Conservation (phyloP, 1,139 yeast species). For the Yamadazyma blattariae region DNA sequence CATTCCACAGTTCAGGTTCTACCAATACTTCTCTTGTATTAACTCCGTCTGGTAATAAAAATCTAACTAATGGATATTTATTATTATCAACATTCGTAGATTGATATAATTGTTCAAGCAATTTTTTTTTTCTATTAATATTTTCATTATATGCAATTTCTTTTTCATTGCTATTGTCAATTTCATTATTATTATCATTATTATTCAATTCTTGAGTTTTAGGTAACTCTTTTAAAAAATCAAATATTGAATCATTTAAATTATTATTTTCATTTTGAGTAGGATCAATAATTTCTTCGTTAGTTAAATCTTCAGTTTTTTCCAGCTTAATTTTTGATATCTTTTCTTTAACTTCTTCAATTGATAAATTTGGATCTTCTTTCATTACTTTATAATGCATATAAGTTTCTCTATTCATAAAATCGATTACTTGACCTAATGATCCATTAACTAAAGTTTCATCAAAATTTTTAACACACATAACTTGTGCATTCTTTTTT, state of each 20-base stretch:
- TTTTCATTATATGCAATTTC: constrained; percentile 12
- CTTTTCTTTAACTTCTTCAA: constrained; percentile 15
- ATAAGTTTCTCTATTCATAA: constrained; percentile 36
- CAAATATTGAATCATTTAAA: constrained; percentile 24
- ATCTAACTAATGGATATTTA: constrained; percentile 73
- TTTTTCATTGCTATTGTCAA: background rate
- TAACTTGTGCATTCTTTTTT: constrained; percentile 88
- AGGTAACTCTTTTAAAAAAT: constrained; percentile 14
- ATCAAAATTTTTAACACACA: constrained; percentile 91
- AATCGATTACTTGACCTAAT: constrained; percentile 67
- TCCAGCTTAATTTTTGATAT: constrained; percentile 7
- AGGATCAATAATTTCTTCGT: constrained; percentile 1
- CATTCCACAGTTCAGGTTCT: constrained; percentile 43
- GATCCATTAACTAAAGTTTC: constrained; percentile 90
- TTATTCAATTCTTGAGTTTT: constrained; percentile 5
- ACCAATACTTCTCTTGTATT: constrained; percentile 62
- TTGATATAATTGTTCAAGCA: constrained; percentile 15
- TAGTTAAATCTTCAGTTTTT: constrained; percentile 4
- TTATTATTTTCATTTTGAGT: constrained; percentile 6
- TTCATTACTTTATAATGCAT: constrained; percentile 21
- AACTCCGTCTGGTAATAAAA: constrained; percentile 62
- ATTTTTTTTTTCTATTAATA: constrained; percentile 19
- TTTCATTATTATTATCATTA: background rate
- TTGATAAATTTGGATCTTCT: constrained; percentile 18
- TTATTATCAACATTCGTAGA: constrained; percentile 22